Conservation (phyloP, 2,329 filamentous ascomycete genomes). For the Pestalotiopsis sp. region DNA sequence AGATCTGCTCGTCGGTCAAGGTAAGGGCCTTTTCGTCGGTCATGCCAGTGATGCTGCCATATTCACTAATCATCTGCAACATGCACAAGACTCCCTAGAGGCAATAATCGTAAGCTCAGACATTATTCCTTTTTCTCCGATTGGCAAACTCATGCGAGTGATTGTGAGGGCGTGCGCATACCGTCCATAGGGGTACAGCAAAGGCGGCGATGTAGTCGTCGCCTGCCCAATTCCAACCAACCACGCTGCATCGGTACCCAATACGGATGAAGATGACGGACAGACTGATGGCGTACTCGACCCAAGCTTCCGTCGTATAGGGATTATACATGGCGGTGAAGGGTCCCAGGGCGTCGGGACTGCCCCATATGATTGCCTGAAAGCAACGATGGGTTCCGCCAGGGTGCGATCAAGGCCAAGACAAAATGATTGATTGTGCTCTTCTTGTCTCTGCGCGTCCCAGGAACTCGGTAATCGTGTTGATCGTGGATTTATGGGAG, state of each 20-base stretch:
- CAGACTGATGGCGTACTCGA: not conserved
- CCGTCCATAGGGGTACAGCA: conserved; percentile 4
- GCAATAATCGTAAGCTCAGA: not conserved
- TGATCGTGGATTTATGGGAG: not conserved
- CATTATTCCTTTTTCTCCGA: not conserved
- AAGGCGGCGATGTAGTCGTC: conserved; percentile 4
- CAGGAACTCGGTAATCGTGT: not conserved
- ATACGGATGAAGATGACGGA: not conserved
- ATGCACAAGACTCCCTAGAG: not conserved
- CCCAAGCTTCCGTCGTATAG: conserved; percentile 1
- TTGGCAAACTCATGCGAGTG: not conserved
- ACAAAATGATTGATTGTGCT: not conserved
- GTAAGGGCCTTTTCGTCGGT: not conserved
- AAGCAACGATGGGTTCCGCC: not conserved
- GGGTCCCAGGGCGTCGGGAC: not conserved
- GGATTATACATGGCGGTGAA: not conserved
- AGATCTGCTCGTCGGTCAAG: not conserved
- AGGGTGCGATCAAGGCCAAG: not conserved
- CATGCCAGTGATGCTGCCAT: conserved; percentile 2
- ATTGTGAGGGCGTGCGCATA: not conserved
- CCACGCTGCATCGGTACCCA: conserved; percentile 1
- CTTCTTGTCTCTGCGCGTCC: not conserved
- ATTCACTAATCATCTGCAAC: not conserved
- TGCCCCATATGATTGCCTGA: not conserved
- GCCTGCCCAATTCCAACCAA: conserved; percentile 2